Percentiles rank a stretch among this genome's conserved stretches.
These are phyloP conservation scores for Aspergillus ochraceoroseus DNA, from an alignment of 2,329 filamentous ascomycete genomes.

Conservation along the genomic window DNA sequence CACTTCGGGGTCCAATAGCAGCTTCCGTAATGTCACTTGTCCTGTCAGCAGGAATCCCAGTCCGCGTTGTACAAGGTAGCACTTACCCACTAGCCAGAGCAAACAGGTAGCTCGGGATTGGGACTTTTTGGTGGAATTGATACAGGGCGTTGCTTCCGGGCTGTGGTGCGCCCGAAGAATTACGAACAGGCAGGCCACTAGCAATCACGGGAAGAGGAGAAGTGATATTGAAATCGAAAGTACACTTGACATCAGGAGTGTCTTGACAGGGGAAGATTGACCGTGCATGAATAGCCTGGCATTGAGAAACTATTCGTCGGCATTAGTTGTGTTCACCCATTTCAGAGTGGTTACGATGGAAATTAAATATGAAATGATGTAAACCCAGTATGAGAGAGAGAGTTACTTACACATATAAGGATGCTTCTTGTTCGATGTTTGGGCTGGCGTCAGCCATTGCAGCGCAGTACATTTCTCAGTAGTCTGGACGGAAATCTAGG, in stretches of 20 bases:
- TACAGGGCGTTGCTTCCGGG: slow-evolving; percentile 58
- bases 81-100: slow-evolving; percentile 66
- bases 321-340: background rate
- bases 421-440: slow-evolving; percentile 92
- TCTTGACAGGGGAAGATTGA: slow-evolving; percentile 96
- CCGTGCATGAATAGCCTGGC: slow-evolving; percentile 90
- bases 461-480: slow-evolving; percentile 85
- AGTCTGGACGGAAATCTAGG: slow-evolving; percentile 67
- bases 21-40: slow-evolving; percentile 76
- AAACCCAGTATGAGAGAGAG: too few relatives aligned
- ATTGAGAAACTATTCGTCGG: slow-evolving; percentile 65
- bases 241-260: slow-evolving; percentile 95
- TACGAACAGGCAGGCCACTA: slow-evolving; percentile 64
- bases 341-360: too few relatives aligned
- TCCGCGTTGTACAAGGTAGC: too few relatives aligned
- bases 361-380: too few relatives aligned
- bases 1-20: slow-evolving; percentile 77
- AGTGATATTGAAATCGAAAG: slow-evolving; percentile 80
- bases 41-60: slow-evolving; percentile 7
- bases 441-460: slow-evolving; percentile 89
- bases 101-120: slow-evolving; percentile 91
- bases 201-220: slow-evolving; percentile 87
- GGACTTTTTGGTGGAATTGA: slow-evolving; percentile 81
- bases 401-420: slow-evolving; percentile 74
- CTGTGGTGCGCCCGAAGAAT: slow-evolving; percentile 51